A percentile compares a stretch with the other conserved stretches of the same genome.
Evolutionary conservation across 768 basidiomycete species (phyloP).

Genomic region (Hydnomerulius pinastri): DNA sequence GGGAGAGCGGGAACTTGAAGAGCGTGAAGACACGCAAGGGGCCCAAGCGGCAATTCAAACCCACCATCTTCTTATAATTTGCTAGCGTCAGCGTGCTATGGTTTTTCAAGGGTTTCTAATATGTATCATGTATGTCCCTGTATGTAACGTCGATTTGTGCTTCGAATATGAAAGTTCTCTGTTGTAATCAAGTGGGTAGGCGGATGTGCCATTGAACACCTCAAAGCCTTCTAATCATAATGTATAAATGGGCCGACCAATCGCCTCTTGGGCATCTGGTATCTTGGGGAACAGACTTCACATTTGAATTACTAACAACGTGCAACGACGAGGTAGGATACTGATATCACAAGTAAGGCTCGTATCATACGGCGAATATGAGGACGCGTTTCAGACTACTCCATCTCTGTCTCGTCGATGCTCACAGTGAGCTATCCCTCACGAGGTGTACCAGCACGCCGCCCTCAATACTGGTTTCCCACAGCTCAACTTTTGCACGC

Average conservation of each 20-base stretch:
- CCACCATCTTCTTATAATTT: conserved; percentile 12
- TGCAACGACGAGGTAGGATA: too few relatives aligned
- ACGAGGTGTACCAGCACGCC: conserved; percentile 56
- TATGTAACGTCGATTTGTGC: conserved; percentile 14
- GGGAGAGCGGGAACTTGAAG: conserved; percentile 5
- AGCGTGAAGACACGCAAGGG: conserved; percentile 13
- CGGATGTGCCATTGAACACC: too few relatives aligned
- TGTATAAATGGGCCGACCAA: too few relatives aligned
- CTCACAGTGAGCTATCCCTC: conserved; percentile 30
- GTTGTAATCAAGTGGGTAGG: too few relatives aligned
- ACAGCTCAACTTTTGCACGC: conserved; percentile 62
- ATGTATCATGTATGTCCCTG: conserved; percentile 20
- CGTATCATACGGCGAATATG: too few relatives aligned
- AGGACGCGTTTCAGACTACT: not conserved
- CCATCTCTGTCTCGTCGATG: conserved; percentile 6
- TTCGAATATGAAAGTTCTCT: not conserved
- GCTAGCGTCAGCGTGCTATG: not conserved
- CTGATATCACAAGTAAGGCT: too few relatives aligned
- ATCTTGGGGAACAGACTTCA: too few relatives aligned
- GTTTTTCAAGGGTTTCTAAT: not conserved
- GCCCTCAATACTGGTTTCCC: conserved; percentile 74
- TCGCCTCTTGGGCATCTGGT: too few relatives aligned
- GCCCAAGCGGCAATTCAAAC: conserved; percentile 13
- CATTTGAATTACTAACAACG: too few relatives aligned
- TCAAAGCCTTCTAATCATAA: too few relatives aligned